These are phyloP conservation scores for Microthyrium microscopicum DNA, from an alignment of 2,329 filamentous ascomycete species.

Conservation along the genomic window DNA sequence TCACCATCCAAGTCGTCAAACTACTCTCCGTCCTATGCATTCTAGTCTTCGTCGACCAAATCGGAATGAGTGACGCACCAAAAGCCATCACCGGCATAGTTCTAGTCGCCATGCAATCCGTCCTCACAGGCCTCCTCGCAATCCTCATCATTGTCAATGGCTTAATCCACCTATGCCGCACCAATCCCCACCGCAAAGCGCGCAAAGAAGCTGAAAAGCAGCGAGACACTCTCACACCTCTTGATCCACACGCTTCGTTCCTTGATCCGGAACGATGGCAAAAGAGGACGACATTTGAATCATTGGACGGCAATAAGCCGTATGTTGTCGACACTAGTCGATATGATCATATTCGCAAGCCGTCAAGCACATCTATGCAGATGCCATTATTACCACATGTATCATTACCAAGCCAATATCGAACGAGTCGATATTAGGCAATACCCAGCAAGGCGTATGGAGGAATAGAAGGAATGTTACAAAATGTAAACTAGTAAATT, in stretches of 20 bases:
- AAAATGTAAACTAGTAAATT: no score
- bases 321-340: background rate
- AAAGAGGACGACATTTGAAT: no score
- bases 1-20: slow-evolving; percentile 74
- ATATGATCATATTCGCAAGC: background rate
- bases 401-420: no score
- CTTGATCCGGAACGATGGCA: no score
- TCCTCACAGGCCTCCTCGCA: slow-evolving; percentile 65
- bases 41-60: slow-evolving; percentile 82
- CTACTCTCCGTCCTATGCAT: slow-evolving; percentile 80
- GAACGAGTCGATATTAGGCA: no score
- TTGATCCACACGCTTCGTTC: slow-evolving; percentile 75
- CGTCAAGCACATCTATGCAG: background rate
- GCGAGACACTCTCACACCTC: slow-evolving; percentile 65
- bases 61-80: slow-evolving; percentile 77
- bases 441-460: no score
- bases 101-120: slow-evolving; percentile 78
- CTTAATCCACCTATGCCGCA: slow-evolving; percentile 62
- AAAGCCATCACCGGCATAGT: slow-evolving; percentile 90
- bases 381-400: background rate
- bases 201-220: slow-evolving; percentile 83
- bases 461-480: no score
- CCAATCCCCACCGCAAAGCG: slow-evolving; percentile 79
- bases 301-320: background rate
- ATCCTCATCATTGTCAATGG: slow-evolving; percentile 83